These are phyloP conservation scores for Geosmithia putterillii DNA, from an alignment of 2,329 filamentous ascomycete genomes.

Conservation along the genomic window DNA sequence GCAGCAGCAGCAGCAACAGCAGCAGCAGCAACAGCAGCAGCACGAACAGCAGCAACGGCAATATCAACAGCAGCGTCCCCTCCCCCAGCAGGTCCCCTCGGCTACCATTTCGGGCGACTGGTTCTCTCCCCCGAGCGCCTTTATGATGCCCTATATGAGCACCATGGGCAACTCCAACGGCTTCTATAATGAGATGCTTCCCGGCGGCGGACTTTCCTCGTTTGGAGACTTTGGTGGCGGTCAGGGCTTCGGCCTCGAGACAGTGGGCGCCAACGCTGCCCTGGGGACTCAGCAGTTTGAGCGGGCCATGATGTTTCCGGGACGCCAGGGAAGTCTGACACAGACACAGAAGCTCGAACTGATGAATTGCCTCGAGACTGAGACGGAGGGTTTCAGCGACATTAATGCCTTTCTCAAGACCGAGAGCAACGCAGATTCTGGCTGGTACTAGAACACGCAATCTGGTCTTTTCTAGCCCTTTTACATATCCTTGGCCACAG, in stretches of 20 bases:
- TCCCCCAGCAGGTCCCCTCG: slow-evolving; percentile 22
- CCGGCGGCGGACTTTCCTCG: slow-evolving; percentile 2
- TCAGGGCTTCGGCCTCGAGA: slow-evolving; percentile 18
- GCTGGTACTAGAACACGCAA: slow-evolving; percentile 17
- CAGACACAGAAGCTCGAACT: slow-evolving; percentile 74
- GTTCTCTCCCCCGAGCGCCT: slow-evolving; percentile 39
- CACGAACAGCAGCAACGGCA: neutral
- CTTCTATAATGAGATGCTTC: slow-evolving; percentile 23
- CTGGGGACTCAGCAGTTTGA: neutral
- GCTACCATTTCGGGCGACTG: slow-evolving; percentile 32
- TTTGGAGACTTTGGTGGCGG: slow-evolving; percentile 14
- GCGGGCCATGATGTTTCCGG: neutral
- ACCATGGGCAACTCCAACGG: slow-evolving; percentile 19
- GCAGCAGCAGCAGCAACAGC: slow-evolving; percentile 16
- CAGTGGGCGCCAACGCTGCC: neutral
- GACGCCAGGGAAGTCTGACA: slow-evolving; percentile 55
- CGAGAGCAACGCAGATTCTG: slow-evolving; percentile 10
- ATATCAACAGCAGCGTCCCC: slow-evolving; percentile 30
- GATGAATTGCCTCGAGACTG: slow-evolving; percentile 66
- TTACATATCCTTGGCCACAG: too few species aligned
- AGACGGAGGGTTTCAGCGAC: slow-evolving; percentile 39
- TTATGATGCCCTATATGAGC: slow-evolving; percentile 39
- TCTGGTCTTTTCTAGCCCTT: too few species aligned
- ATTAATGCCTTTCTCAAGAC: slow-evolving; percentile 47
- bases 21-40: neutral